Evolutionary conservation across 2,329 filamentous ascomycete genomes (phyloP), one percentile per base, ranked within the genome.

Genomic region (Lojkania enalia): DNA sequence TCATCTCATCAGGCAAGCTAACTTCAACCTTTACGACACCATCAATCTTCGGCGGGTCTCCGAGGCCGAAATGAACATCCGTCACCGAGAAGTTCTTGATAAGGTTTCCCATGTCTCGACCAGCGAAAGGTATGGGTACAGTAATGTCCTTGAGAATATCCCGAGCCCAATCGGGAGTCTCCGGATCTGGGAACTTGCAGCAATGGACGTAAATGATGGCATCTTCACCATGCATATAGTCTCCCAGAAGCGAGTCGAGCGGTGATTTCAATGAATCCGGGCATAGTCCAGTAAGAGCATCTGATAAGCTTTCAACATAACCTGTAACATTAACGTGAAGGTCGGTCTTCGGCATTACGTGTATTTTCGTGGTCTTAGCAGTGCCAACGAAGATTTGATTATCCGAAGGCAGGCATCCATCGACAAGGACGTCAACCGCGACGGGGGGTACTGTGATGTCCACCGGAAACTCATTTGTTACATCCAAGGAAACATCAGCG

Each of bases 71-170:
- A 59, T 95, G 84, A 30, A 95, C 89, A 63, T 96, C 82, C 2
- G 84, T 83, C 54, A 97, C 74, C 16, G 90, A 87, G 64, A 97
- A 96, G 57, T 94, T 92, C 56, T 85, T 86, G 64, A 99, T 87
- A 13, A 96, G 74, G 53, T 87, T 84, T 54, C 90, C 90, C 58
- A 96, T 85, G 0, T 85, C 85, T 46, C 85, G 83, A 4, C 90
- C 90, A 0, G 90, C 88, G 51, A 97, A 87, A 4, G 90, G 87
- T 5, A 97, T 75, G 2, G 91, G 90, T 0, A 97, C 78, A 0
- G 86, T 91, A 40, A 97, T 81, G 55, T 87, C 90, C 35, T 85
- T 84, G 27, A 97, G 74, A 16, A 99, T 78, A 39, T 91, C 83
- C 12, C 81, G 80, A 36, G 96, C 80, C 94, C 94, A 99, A 35